Base-by-base conservation (phyloP, 2,329 filamentous ascomycete species). In the Calonectria naviculata region DNA sequence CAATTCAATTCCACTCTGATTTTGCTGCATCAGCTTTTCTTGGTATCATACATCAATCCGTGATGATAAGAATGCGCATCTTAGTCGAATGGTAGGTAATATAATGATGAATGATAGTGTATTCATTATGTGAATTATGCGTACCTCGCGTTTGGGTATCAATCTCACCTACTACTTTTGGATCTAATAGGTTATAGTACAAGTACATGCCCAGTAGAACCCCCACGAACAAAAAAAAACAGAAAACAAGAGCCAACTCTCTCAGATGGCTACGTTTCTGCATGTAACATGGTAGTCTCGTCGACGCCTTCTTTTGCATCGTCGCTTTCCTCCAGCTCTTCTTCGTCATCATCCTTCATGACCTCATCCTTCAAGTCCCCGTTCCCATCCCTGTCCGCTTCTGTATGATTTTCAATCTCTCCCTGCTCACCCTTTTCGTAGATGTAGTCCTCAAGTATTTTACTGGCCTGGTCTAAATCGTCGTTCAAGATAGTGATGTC, bases 401-500 rank as follows among this genome's bases (percentile, higher is more conserved):
- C 31, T 6, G 26, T 24, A 36, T 6, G 4, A 9, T 36, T 36
- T 36, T 36, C 15, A 6, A 10, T 2, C 26, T 71, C 70, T 10
- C 47, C 66, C n/a, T 71, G 70, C 17, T 47, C 64, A 9, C 52
- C 67, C 36, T 67, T 72, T 29, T 72, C 71, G 34, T 80, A 84
- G 21, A 84, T 76, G 65, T 76, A 82, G 8, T 75, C 74, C 3
- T 70, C 67, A 5, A 84, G 63, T 7, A 65, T 52, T 15, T 76
- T 74, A 26, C 73, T 71, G 28, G 78, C 78, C 26, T 74, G 62
- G 21, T 76, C 75, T 8, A 76, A 56, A n/a, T 79, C 78, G 3
- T 79, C 79, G 36, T 81, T 77, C 64, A 73, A 36, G 34, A 84
- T 60, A 28, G 68, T 65, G 1, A 67, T 77, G 71, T 80, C 71